Base-by-base conservation (phyloP, 2,329 filamentous ascomycete genomes). In the Aspergillus caelatus region DNA sequence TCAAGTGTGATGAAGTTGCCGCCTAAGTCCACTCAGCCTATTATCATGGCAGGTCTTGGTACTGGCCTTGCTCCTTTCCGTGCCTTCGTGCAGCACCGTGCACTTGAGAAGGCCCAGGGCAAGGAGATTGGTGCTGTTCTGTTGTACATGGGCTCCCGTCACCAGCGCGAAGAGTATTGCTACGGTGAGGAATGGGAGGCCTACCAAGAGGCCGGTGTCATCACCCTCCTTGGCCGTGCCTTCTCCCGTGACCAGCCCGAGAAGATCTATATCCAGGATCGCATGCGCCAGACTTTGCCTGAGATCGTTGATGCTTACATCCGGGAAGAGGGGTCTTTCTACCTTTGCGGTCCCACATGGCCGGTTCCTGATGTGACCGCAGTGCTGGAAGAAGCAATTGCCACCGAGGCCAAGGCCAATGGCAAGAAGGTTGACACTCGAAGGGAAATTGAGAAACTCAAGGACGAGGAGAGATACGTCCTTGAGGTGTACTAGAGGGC, bases 181-280 rank as follows among this genome's bases (percentile, higher is more conserved):
- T 99, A 98, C 75, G 95, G 95, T 66, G 95, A 99, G 80, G 95
- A 99, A 80, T 99, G 95, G 95, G 95, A 99, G 80, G 95, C 95
- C 0, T 99, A 99, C 81, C 88, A 95, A 75, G 94, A 94, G 65
- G 93, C 95, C 0, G 95, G 95, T 58, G 92, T 99, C 71, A 94
- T 99, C 77, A 99, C 95, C 0, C 86, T 97, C 48, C 88, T 99
- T 57, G 95, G 95, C 58, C 89, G 92, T 58, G 95, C 95, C 50
- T 99, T 99, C 85, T 96, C 92, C 63, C 91, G 95, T 77, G 95
- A 99, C 77, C 95, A 99, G 85, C 91, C 92, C 19, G 86, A 97
- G 83, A 99, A 99, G 89, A 97, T 99, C 69, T 99, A 99, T 81
- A 99, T 99, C 75, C 95, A 99, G 84, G 95, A 99, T 78, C 88